Conservation (phyloP, 108 stramenopile species). For the Aurantiochytrium sp. region DNA sequence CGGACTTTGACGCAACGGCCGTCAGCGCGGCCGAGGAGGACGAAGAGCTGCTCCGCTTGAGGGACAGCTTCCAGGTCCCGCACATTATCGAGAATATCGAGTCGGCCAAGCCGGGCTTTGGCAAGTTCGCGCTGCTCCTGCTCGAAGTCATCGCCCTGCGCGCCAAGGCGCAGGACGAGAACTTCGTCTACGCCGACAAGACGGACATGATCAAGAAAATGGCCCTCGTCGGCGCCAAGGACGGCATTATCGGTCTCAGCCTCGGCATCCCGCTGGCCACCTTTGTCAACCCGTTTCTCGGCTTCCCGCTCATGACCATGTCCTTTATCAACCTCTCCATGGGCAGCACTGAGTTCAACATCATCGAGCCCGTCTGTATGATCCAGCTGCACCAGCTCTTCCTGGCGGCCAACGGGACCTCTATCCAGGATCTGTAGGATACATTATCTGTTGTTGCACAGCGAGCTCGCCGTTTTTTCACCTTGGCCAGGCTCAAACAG, state of each 20-base stretch:
- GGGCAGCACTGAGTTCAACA: slow-evolving; percentile 29
- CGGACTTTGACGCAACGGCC: too few relatives aligned
- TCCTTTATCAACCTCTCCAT: not conserved
- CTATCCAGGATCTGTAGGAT: slow-evolving; percentile 10
- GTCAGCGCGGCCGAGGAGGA: not conserved
- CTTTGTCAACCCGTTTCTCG: slow-evolving; percentile 7
- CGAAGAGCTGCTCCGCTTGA: not conserved
- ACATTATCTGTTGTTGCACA: too few relatives aligned
- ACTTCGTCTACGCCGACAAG: not conserved
- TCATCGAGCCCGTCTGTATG: slow-evolving; percentile 32
- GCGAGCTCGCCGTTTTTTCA: too few relatives aligned
- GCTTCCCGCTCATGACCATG: slow-evolving; percentile 19
- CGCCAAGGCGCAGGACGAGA: not conserved
- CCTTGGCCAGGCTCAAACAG: too few relatives aligned
- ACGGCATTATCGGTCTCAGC: not conserved
- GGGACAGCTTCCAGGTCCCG: not conserved
- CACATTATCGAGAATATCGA: not conserved
- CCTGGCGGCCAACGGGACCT: not conserved
- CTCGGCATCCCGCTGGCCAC: slow-evolving; percentile 7
- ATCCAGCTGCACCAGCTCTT: slow-evolving; percentile 26
- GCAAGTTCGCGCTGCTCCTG: not conserved
- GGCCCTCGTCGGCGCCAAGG: slow-evolving; percentile 23
- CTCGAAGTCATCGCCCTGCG: not conserved
- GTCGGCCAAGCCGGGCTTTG: not conserved
- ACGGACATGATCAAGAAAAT: slow-evolving; percentile 23